phyloP scores from a whole-genome alignment of 2,329 filamentous ascomycete genomes.

The Fragosphaeria purpurea region DNA sequence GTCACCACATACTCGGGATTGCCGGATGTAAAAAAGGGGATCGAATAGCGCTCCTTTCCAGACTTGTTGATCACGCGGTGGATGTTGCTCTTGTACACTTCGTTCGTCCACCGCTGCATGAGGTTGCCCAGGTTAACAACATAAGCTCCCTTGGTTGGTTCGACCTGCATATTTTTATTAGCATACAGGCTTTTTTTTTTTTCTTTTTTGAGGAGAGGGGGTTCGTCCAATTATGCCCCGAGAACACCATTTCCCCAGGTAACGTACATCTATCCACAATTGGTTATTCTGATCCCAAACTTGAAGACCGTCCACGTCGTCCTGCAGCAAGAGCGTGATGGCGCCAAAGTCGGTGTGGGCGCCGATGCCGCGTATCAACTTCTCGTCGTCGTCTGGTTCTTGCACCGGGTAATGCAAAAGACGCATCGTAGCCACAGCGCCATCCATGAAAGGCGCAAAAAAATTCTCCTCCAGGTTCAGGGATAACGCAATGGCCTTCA shows the following conservation, averaged over 20 bases:
- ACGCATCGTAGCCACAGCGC: slow-evolving; percentile 46
- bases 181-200: too few relatives aligned
- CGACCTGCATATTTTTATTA: slow-evolving; percentile 18
- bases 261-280: too few relatives aligned
- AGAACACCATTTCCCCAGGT: too few relatives aligned
- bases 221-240: too few relatives aligned
- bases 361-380: slow-evolving; percentile 17
- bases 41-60: slow-evolving; percentile 10
- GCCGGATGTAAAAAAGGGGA: slow-evolving; percentile 10
- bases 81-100: slow-evolving; percentile 40
- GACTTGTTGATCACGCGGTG: slow-evolving; percentile 37
- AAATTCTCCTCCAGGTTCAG: slow-evolving; percentile 17
- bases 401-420: slow-evolving; percentile 41
- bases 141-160: slow-evolving; percentile 33
- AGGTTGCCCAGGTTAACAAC: slow-evolving; percentile 42
- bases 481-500: slow-evolving; percentile 21
- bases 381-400: slow-evolving; percentile 14
- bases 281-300: slow-evolving; percentile 18
- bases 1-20: slow-evolving; percentile 12
- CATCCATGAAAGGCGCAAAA: slow-evolving; percentile 31
- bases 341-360: slow-evolving; percentile 46
- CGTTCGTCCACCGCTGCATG: slow-evolving; percentile 39
- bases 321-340: slow-evolving; percentile 44
- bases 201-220: too few relatives aligned
- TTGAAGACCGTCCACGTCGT: slow-evolving; percentile 37